phyloP scores from a whole-genome alignment of 352 stramenopile genomes.

The Phytopythium cucurbitacearum region DNA sequence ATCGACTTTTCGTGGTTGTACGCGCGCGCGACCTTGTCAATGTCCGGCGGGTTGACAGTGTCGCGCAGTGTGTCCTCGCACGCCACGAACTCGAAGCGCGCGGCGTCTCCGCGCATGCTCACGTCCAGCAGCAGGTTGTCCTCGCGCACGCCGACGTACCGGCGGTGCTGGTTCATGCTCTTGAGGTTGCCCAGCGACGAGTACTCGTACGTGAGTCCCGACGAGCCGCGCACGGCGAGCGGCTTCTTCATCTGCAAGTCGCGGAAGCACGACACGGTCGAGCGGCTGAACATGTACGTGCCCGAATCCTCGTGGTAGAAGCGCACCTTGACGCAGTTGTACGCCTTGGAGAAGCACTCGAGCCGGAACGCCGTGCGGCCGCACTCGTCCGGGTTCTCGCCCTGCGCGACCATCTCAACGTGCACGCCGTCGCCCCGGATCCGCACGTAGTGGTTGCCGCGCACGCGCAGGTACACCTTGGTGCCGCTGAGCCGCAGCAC shows the following conservation, averaged over 20 bases:
- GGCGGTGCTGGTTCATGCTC: conserved; percentile 88
- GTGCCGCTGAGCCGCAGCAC: conserved; percentile 58
- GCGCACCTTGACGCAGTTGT: conserved; percentile 87
- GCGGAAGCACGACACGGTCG: conserved; percentile 82
- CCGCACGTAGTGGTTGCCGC: conserved; percentile 62
- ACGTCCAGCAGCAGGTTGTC: conserved; percentile 76
- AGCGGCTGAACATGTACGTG: conserved; percentile 81
- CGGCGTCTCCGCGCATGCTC: conserved; percentile 81
- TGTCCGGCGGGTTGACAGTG: conserved; percentile 48
- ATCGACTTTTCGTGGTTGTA: conserved; percentile 72
- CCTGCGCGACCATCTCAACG: conserved; percentile 49
- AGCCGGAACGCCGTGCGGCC: conserved; percentile 67
- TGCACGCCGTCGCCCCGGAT: conserved; percentile 36
- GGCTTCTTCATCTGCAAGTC: conserved; percentile 79
- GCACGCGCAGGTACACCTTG: conserved; percentile 65
- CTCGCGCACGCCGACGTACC: conserved; percentile 73
- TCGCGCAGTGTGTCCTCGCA: conserved; percentile 31
- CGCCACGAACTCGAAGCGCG: conserved; percentile 73
- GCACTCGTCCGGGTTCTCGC: conserved; percentile 34
- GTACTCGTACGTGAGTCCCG: conserved; percentile 78
- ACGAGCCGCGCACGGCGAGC: conserved; percentile 46
- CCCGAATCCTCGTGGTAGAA: conserved; percentile 67
- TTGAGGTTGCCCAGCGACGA: conserved; percentile 76
- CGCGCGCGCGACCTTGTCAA: conserved; percentile 63
- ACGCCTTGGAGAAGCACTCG: conserved; percentile 71